Evolutionary conservation across 768 basidiomycete genomes (phyloP).

Genomic region (Suillus discolor): DNA sequence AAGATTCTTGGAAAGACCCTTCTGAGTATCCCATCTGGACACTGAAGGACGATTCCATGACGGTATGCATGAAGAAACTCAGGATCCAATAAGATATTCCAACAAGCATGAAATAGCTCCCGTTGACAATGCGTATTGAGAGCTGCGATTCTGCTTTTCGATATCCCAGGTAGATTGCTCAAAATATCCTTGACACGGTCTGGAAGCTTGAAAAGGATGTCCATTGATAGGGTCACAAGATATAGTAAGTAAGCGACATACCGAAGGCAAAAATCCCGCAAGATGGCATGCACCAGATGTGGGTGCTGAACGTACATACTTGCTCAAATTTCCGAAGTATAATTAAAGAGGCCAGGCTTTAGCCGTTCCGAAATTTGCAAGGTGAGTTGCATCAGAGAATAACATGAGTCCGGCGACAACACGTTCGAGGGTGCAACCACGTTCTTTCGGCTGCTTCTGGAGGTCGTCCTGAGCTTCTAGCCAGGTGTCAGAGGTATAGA

Average conservation of each 20-base stretch:
- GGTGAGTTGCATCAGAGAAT: constrained; percentile 26
- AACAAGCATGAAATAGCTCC: constrained; percentile 28
- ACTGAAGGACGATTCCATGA: constrained; percentile 22
- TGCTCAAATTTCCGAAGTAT: constrained; percentile 11
- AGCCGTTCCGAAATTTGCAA: constrained; percentile 22
- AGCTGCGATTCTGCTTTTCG: not conserved
- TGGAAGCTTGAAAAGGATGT: constrained; percentile 13
- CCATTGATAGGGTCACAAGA: no score
- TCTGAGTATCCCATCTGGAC: constrained; percentile 20
- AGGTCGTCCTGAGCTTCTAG: constrained; percentile 20
- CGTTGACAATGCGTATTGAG: constrained; percentile 19
- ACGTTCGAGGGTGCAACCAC: constrained; percentile 17
- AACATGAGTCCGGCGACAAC: constrained; percentile 21
- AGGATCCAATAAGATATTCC: constrained; percentile 21
- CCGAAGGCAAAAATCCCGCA: constrained; percentile 22
- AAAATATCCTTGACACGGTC: constrained; percentile 18
- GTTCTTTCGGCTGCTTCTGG: constrained; percentile 13
- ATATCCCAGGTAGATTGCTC: not conserved
- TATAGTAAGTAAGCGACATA: not conserved
- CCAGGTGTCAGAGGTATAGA: constrained; percentile 22
- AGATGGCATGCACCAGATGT: constrained; percentile 20
- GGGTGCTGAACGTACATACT: constrained; percentile 12
- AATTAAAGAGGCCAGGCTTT: constrained; percentile 19
- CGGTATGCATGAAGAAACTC: constrained; percentile 26
- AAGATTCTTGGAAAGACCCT: no score